phyloP scores from a whole-genome alignment of 1,284 basidiomycete genomes.

The Pseudozyma sp. region DNA sequence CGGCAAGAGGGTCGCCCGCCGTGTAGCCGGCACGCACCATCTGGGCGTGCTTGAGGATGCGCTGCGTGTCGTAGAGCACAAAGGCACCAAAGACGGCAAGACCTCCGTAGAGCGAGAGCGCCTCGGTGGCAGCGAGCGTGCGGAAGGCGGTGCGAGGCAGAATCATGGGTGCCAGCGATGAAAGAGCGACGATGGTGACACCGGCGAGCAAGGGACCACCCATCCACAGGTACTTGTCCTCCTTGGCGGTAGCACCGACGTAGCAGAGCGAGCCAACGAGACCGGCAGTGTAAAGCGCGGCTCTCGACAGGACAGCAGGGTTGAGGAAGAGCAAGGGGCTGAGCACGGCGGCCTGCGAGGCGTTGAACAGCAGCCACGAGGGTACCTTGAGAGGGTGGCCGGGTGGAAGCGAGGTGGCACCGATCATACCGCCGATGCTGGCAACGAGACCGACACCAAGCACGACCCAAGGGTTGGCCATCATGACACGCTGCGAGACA shows the following conservation, averaged over 20 bases:
- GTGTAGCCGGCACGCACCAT: constrained; percentile 78
- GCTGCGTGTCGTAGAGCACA: constrained; percentile 85
- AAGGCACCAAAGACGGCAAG: constrained; percentile 88
- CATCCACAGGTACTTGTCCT: constrained; percentile 85
- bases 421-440: constrained; percentile 70
- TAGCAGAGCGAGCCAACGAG: constrained; percentile 84
- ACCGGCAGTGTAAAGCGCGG: constrained; percentile 87
- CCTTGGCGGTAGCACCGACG: constrained; percentile 87
- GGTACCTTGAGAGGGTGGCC: constrained; percentile 68
- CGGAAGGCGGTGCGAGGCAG: constrained; percentile 82
- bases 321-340: constrained; percentile 80
- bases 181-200: constrained; percentile 86
- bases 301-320: constrained; percentile 86
- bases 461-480: constrained; percentile 85
- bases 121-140: constrained; percentile 80
- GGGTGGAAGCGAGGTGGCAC: constrained; percentile 65
- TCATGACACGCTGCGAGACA: constrained; percentile 81
- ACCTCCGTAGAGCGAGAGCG: constrained; percentile 81
- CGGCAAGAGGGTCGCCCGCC: constrained; percentile 80
- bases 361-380: constrained; percentile 77
- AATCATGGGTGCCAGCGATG: constrained; percentile 85
- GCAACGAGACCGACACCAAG: constrained; percentile 80
- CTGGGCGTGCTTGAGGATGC: constrained; percentile 82
- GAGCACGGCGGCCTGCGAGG: constrained; percentile 81
- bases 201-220: constrained; percentile 76